A percentile compares a stretch with the other conserved stretches of the same genome.
Evolutionary conservation across 768 basidiomycete genomes (phyloP).

Genomic region (Mycena indigotica): DNA sequence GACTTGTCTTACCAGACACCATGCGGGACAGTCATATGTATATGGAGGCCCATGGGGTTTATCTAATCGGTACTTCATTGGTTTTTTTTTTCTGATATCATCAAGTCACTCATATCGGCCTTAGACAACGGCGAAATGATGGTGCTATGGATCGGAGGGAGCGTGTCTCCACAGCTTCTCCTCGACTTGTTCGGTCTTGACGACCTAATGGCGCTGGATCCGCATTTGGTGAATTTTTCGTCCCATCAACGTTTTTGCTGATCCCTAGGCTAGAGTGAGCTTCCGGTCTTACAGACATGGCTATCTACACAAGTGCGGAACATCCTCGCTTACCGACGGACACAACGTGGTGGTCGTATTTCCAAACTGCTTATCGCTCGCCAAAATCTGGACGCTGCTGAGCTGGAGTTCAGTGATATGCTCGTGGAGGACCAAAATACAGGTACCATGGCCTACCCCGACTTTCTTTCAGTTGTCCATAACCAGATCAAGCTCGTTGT

Average conservation of each 20-base stretch:
- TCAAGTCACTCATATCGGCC: not conserved
- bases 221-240: slow-evolving; percentile 60
- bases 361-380: slow-evolving; percentile 76
- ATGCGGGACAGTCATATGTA: slow-evolving; percentile 83
- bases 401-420: slow-evolving; percentile 97
- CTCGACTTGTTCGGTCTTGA: slow-evolving; percentile 84
- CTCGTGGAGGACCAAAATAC: slow-evolving; percentile 97
- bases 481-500: slow-evolving; percentile 52
- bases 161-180: slow-evolving; percentile 79
- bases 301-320: slow-evolving; percentile 86
- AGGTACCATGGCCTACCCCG: slow-evolving; percentile 87
- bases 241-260: slow-evolving; percentile 2
- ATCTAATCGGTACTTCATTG: slow-evolving; percentile 73
- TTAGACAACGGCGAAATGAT: slow-evolving; percentile 86
- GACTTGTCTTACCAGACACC: slow-evolving; percentile 66
- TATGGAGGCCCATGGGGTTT: slow-evolving; percentile 92
- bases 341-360: slow-evolving; percentile 52
- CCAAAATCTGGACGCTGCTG: slow-evolving; percentile 89
- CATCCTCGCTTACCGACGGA: slow-evolving; percentile 70
- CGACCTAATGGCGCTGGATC: slow-evolving; percentile 69
- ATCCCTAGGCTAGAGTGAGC: slow-evolving; percentile 50
- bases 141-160: slow-evolving; percentile 89
- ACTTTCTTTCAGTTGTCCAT: slow-evolving; percentile 64
- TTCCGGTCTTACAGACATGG: slow-evolving; percentile 71
- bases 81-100: slow-evolving; percentile 5